Evolutionary conservation across 2,329 filamentous ascomycete genomes (phyloP), one percentile per base, ranked within the genome.

Genomic region (Truncatella angustata): DNA sequence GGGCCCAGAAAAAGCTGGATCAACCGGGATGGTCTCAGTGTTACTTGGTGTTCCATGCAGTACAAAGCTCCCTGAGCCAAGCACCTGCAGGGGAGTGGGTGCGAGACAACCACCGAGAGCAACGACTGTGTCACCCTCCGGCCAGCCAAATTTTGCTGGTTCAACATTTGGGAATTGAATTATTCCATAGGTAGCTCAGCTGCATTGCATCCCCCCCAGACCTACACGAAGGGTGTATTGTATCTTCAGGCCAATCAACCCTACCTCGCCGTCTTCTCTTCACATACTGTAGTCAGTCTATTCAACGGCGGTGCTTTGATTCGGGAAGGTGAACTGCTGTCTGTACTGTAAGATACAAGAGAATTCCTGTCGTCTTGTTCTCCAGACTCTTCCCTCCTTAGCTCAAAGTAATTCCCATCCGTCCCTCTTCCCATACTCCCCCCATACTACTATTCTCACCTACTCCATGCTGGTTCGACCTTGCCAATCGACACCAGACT

Each of bases 151-250:
- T 52, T 54, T 52, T 54, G 48, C 49, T 28, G 42, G 53, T 54
- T 54, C 53, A 54, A 54, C 53, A 54, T 54, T 54, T 54, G 53
- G 53, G 53, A 54, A 49, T 36, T 24, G 36, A 47, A 40, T 32
- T 28, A 14, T 42, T 24, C 23, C 34, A 30, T 40, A 50, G n/a
- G n/a, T n/a, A n/a, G n/a, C n/a, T n/a, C n/a, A n/a, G 47, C 47
- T 50, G 23, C 47, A 28, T 21, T 35, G 47, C 35, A 32, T 42
- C 47, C 47, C n/a, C n/a, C n/a, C 47, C 35, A 42, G 47, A 26
- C 34, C 47, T 7, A 39, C 23, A 21, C 36, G 23, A 20, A 35
- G 28, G 45, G 18, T 43, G 40, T 9, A 36, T 32, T 47, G 23
- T n/a, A 23, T 37, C 34, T 35, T 23, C 26, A 46, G 20, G 43